Evolutionary conservation across 1,284 basidiomycete genomes (phyloP).

Genomic region (Trametes sp.): DNA sequence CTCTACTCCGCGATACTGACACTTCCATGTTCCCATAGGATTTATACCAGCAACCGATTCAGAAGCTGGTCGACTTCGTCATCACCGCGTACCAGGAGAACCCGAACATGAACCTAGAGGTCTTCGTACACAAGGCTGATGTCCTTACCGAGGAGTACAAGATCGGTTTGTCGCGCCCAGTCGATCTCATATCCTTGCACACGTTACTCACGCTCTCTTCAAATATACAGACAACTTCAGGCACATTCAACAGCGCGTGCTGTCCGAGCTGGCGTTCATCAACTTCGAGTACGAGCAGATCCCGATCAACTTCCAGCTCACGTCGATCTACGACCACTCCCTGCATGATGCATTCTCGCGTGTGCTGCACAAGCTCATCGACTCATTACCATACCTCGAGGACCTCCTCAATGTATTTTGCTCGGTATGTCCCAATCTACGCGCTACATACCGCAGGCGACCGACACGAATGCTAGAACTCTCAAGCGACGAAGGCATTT

Average conservation of each 20-base stretch:
- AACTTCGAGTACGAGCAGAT: constrained; percentile 73
- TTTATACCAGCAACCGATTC: constrained; percentile 78
- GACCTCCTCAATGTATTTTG: constrained; percentile 85
- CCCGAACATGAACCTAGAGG: constrained; percentile 84
- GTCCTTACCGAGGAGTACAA: constrained; percentile 93
- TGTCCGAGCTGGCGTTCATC: constrained; percentile 81
- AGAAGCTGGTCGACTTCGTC: constrained; percentile 81
- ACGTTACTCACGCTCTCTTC: neutral
- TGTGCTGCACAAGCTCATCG: constrained; percentile 77
- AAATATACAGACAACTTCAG: constrained; percentile 78
- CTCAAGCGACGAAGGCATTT: constrained; percentile 91
- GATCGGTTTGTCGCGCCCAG: constrained; percentile 65
- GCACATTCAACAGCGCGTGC: constrained; percentile 86
- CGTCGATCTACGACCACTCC: constrained; percentile 90
- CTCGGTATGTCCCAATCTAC: constrained; percentile 57
- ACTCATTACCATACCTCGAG: constrained; percentile 77
- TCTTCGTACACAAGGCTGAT: constrained; percentile 98
- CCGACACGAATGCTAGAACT: constrained; percentile 64
- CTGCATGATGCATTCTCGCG: constrained; percentile 89
- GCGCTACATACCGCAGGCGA: neutral
- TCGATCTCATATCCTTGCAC: neutral
- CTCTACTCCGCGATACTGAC: neutral
- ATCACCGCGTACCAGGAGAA: constrained; percentile 79
- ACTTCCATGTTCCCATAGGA: constrained; percentile 50
- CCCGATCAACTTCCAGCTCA: constrained; percentile 83